Evolutionary conservation across 2,329 filamentous ascomycete species (phyloP), one percentile per base, ranked within the genome.

Genomic region (Coniochaeta prunicola): DNA sequence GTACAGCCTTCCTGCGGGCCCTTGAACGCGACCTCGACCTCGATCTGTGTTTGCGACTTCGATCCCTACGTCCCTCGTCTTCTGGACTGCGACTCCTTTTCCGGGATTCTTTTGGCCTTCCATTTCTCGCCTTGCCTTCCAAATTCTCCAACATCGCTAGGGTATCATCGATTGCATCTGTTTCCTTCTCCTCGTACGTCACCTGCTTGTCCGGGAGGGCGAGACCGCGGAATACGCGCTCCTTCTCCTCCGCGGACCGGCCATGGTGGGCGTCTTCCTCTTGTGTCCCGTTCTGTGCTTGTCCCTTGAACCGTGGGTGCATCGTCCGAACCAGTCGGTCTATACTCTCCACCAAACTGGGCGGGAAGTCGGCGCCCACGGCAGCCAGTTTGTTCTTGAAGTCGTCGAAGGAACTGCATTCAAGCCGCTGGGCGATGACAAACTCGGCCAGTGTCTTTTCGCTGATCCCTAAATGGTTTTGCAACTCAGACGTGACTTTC

Each of bases 371-470:
- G 62, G 88, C 90, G 58, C 89, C 90, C 74, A 96, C 86, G 31
- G 80, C 84, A 64, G 87, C 84, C 64, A 97, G 80, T 69, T 85
- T 85, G 64, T 79, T 77, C 76, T 89, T 89, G 77, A 97, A 99
- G 30, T 89, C 86, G 57, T 81, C 74, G 59, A 90, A 79, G 30
- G 82, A 82, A 57, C 79, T 81, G 76, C 86, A 89, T 81, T 92
- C 84, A 71, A 88, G 75, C 67, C 96, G 91, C 71, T 96, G 89
- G 62, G 90, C 90, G 69, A 99, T 96, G 68, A 99, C 86, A 70
- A 96, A 99, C 74, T 99, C 94, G 66, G 94, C 92, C 28, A 99
- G 85, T 5, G 91, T 96, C 75, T 96, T 97, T 76, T 99, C 92
- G 71, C 84, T 89, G 67, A 97, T 86, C 59, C 92, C 91, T 60